phyloP scores from a whole-genome alignment of 2,329 filamentous ascomycete species.

The Aureobasidium sp. region DNA sequence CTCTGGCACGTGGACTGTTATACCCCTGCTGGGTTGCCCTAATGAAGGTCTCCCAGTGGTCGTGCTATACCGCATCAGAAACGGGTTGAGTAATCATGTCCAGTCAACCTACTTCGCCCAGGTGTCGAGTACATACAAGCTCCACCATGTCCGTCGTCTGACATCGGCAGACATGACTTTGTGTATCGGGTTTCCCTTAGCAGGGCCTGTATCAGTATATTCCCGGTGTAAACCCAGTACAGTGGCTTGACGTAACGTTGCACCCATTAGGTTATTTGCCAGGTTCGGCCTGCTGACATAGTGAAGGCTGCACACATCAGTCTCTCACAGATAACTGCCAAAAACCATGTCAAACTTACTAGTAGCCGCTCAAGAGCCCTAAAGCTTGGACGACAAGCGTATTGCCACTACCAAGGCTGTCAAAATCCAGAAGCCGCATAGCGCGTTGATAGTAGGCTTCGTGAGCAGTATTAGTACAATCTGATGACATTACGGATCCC shows the following conservation, averaged over 20 bases:
- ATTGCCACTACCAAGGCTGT: conserved; percentile 24
- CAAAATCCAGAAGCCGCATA: conserved; percentile 22
- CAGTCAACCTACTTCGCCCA: conserved; percentile 42
- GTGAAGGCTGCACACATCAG: conserved; percentile 16
- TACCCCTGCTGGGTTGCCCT: conserved; percentile 58
- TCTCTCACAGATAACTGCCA: no score
- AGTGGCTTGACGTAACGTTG: conserved; percentile 25
- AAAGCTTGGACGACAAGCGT: conserved; percentile 24
- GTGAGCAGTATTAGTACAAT: conserved; percentile 22
- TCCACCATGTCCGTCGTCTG: conserved; percentile 65
- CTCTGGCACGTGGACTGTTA: conserved; percentile 56
- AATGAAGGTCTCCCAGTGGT: conserved; percentile 63
- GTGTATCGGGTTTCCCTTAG: conserved; percentile 30
- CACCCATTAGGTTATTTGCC: conserved; percentile 25
- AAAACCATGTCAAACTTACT: conserved; percentile 5
- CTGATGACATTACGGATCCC: conserved; percentile 22
- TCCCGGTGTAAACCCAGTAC: conserved; percentile 25
- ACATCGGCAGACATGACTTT: conserved; percentile 48
- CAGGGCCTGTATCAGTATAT: conserved; percentile 26
- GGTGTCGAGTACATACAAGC: conserved; percentile 63
- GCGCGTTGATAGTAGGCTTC: conserved; percentile 24
- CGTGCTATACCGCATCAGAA: conserved; percentile 35
- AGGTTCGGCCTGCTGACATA: conserved; percentile 26
- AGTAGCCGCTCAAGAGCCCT: conserved; percentile 24
- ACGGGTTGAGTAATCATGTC: no score